Evolutionary conservation across 179 eudicot species (phyloP).

Genomic region (Monotropa hypopitys): DNA sequence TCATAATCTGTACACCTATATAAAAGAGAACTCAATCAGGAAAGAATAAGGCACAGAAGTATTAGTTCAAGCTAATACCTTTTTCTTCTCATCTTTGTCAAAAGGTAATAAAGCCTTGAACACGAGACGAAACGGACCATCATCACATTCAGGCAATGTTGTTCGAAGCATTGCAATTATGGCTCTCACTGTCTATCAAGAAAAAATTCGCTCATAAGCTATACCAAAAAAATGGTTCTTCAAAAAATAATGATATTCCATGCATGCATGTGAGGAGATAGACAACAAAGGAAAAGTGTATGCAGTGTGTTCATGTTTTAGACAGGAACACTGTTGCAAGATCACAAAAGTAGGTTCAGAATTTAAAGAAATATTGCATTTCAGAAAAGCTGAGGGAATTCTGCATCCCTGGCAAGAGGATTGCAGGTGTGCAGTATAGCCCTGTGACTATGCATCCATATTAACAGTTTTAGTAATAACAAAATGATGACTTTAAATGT

Average conservation of each 20-base stretch:
- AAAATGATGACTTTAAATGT: background rate
- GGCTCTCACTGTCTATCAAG: conserved; percentile 55
- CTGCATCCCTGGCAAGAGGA: background rate
- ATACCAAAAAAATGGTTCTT: background rate
- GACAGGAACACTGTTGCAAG: background rate
- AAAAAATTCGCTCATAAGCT: conserved; percentile 1
- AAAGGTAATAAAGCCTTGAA: conserved; percentile 74
- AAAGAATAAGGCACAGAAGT: background rate
- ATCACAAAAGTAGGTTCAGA: background rate
- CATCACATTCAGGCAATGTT: conserved; percentile 66
- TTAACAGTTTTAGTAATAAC: background rate
- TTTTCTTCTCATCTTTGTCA: conserved; percentile 69
- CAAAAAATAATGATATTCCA: background rate
- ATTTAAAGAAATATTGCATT: background rate
- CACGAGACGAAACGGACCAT: conserved; percentile 59
- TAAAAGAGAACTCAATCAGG: background rate
- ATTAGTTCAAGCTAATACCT: conserved; percentile 25
- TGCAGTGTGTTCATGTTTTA: background rate
- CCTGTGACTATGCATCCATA: background rate
- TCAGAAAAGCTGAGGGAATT: background rate
- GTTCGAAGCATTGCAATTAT: conserved; percentile 71
- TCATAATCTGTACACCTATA: background rate
- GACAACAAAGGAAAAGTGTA: background rate
- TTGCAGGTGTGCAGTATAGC: background rate
- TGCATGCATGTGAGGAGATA: background rate